Conservation (phyloP, 179 eudicot genomes). For the Beta lomatogona region DNA sequence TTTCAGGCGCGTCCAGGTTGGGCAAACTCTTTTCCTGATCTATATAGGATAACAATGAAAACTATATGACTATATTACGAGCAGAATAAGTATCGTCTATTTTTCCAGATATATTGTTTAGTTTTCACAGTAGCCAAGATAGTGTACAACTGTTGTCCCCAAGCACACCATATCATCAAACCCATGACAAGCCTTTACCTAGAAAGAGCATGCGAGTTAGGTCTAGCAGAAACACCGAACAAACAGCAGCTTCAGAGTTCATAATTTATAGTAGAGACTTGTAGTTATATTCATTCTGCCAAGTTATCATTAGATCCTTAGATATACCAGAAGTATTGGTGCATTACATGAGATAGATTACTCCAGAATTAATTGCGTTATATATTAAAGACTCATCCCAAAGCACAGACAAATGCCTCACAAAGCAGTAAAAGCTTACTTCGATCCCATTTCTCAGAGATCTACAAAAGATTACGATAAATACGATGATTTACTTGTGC, state of each 20-base stretch:
- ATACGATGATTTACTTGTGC: neutral
- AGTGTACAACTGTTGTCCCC: too few species aligned
- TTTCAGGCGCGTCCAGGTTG: neutral
- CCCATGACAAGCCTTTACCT: neutral
- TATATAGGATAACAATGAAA: neutral
- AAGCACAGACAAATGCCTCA: neutral
- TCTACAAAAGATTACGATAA: neutral
- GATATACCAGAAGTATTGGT: neutral
- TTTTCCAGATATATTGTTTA: neutral
- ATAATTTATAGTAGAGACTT: neutral
- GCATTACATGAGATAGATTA: neutral
- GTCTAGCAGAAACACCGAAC: neutral
- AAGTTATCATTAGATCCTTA: neutral
- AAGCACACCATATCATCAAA: neutral
- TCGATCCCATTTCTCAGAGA: neutral
- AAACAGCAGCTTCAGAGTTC: neutral
- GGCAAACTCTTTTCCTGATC: neutral
- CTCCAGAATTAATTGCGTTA: neutral
- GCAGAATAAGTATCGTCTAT: neutral
- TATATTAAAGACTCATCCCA: neutral
- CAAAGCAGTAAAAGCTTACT: neutral
- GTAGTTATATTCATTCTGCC: too few species aligned
- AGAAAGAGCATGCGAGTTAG: neutral
- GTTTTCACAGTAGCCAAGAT: neutral
- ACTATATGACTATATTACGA: neutral